Conservation (phyloP, 2,329 filamentous ascomycete genomes). For the Colletotrichum melonis region DNA sequence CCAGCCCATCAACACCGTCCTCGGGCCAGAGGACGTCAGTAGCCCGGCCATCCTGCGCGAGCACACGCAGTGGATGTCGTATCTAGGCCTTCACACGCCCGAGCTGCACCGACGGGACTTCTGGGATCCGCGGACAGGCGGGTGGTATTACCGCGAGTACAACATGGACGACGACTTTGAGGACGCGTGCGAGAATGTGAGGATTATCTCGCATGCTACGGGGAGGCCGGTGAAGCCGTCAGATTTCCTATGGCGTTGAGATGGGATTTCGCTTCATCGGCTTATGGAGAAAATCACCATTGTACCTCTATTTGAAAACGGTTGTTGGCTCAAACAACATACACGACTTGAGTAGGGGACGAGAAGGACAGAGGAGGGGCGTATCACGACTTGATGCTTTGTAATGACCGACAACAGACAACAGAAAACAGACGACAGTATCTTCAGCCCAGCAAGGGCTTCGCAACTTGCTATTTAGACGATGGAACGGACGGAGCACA, state of each 20-base stretch:
- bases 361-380: not conserved
- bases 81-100: slow-evolving; percentile 22
- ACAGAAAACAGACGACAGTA: not conserved
- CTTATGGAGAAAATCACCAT: not conserved
- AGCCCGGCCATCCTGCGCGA: slow-evolving; percentile 28
- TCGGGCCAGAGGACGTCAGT: slow-evolving; percentile 28
- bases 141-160: slow-evolving; percentile 32
- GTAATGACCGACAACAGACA: not conserved
- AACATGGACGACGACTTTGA: slow-evolving; percentile 33
- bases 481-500: not conserved
- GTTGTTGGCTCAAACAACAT: not conserved
- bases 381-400: slow-evolving; percentile 10
- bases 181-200: slow-evolving; percentile 26
- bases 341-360: not conserved
- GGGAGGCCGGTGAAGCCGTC: slow-evolving; percentile 22
- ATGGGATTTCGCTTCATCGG: too few relatives aligned
- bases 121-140: slow-evolving; percentile 17
- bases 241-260: slow-evolving; percentile 26
- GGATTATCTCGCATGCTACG: slow-evolving; percentile 21
- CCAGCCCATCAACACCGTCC: slow-evolving; percentile 25
- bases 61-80: slow-evolving; percentile 35
- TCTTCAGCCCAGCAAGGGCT: not conserved
- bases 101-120: slow-evolving; percentile 27
- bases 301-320: not conserved
- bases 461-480: not conserved